These are phyloP conservation scores for Aspergillus sp. DNA, from an alignment of 2,329 filamentous ascomycete genomes.

Conservation along the genomic window DNA sequence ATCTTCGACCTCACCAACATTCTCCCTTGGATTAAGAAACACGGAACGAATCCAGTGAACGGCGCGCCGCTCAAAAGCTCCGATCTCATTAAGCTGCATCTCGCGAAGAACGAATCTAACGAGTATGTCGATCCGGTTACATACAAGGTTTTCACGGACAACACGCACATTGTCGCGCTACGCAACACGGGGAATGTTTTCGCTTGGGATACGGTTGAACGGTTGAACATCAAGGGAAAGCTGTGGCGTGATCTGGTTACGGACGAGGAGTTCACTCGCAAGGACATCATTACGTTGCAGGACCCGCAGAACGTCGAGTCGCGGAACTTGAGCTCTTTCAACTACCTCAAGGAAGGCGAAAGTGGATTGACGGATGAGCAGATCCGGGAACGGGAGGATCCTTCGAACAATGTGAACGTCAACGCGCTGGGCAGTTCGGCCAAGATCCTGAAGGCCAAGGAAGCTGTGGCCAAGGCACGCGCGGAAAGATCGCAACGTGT, in stretches of 20 bases:
- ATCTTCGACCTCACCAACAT: slow-evolving; percentile 97
- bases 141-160: slow-evolving; percentile 96
- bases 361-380: slow-evolving; percentile 69
- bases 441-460: slow-evolving; percentile 88
- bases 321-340: slow-evolving; percentile 82
- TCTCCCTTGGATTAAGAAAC: slow-evolving; percentile 88
- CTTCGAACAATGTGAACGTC: slow-evolving; percentile 70
- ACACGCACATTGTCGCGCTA: slow-evolving; percentile 92
- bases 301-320: slow-evolving; percentile 88
- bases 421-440: slow-evolving; percentile 73
- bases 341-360: slow-evolving; percentile 81
- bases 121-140: slow-evolving; percentile 96
- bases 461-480: slow-evolving; percentile 88
- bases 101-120: slow-evolving; percentile 85
- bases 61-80: slow-evolving; percentile 75
- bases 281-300: slow-evolving; percentile 93
- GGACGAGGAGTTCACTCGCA: slow-evolving; percentile 80
- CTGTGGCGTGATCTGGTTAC: slow-evolving; percentile 90
- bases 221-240: slow-evolving; percentile 95
- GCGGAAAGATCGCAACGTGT: slow-evolving; percentile 65
- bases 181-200: slow-evolving; percentile 90
- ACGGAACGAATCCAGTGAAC: slow-evolving; percentile 87
- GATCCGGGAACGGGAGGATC: slow-evolving; percentile 63
- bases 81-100: slow-evolving; percentile 87
- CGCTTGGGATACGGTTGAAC: slow-evolving; percentile 90